Evolutionary conservation across 2,329 filamentous ascomycete genomes (phyloP), one percentile per base, ranked within the genome.

Genomic region (Aplosporella prunicola): DNA sequence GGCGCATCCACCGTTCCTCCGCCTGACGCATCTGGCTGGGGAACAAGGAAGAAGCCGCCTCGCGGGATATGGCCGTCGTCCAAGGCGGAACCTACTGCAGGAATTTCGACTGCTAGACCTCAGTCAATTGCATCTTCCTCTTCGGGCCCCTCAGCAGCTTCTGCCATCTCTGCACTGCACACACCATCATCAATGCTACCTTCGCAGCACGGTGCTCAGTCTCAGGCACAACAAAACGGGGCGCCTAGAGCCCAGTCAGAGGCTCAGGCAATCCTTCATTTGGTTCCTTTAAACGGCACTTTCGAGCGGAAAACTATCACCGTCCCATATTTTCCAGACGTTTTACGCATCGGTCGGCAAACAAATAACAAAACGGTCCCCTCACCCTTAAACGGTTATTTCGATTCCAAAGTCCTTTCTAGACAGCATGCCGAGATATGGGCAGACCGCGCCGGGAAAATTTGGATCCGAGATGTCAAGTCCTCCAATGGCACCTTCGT

Each of bases 401-500:
- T 98, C 54, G 91, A 98, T 60, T 96, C 89, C 35, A 98, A 98
- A 62, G 91, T 98, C 17, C 73, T 98, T 16, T 96, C 91, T 25
- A 75, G 91, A 51, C 87, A 95, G 57, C 91, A 98, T 59, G 91
- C 91, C 23, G 91, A 98, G 58, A 82, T 98, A 24, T 96, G 87
- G 78, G 87, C 91, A 10, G 80, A 84, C 37, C 79, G 83, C 45
- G 70, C 65, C 44, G 88, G 88, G 36, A 93, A 94, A 57, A 82
- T 98, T 28, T 96, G 80, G 74, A 96, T 98, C 49, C 78, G 88
- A 41, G 91, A 98, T 62, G 83, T 98, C 50, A 98, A 96, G 62
- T 96, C 91, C 0, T 98, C 91, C 26, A 98, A 98, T 56, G 91
- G 91, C 41, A 98, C 91, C 1, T 98, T 98, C 60, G 89, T 98